A percentile compares a stretch with the other conserved stretches of the same genome.
Conservation (phyloP, 257 asterid genomes). For the Knoxia roxburghii region DNA sequence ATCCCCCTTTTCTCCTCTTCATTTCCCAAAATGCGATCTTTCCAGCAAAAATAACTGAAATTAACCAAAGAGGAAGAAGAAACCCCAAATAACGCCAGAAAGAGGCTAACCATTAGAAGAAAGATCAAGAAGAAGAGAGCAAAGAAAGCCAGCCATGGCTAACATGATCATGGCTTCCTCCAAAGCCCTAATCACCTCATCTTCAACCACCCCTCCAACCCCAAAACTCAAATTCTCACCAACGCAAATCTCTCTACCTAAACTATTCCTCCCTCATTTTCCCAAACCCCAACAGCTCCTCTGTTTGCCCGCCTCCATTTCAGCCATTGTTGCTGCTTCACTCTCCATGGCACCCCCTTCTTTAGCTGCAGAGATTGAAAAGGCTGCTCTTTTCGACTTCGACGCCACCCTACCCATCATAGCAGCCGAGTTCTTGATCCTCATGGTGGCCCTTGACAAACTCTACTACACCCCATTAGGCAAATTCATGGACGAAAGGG, state of each 20-base stretch:
- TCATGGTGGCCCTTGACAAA: conserved; percentile 90
- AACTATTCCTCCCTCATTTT: conserved; percentile 36
- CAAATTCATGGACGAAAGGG: conserved; percentile 87
- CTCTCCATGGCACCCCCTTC: conserved; percentile 74
- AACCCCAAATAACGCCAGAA: too few species aligned
- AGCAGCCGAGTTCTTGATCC: conserved; percentile 60
- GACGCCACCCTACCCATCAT: conserved; percentile 84
- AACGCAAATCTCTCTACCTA: conserved; percentile 35
- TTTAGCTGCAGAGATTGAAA: conserved; percentile 65
- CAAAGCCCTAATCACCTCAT: conserved; percentile 37
- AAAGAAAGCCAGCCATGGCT: conserved; percentile 41
- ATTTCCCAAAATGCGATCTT: background rate
- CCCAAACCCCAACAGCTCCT: conserved; percentile 38
- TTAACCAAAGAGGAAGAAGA: too few species aligned
- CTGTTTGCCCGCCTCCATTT: conserved; percentile 24
- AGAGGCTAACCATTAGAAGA: too few species aligned
- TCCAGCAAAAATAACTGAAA: conserved; percentile 15
- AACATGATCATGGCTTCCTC: conserved; percentile 79
- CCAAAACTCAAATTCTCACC: conserved; percentile 38
- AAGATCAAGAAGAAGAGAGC: too few species aligned
- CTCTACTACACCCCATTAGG: conserved; percentile 77
- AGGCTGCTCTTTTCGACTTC: conserved; percentile 85
- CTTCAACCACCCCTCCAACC: conserved; percentile 25
- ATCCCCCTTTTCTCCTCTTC: conserved; percentile 11
- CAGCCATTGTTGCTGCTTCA: conserved; percentile 53